These are phyloP conservation scores for Striga hermonthica DNA, from an alignment of 305 asterid species.

Conservation along the genomic window DNA sequence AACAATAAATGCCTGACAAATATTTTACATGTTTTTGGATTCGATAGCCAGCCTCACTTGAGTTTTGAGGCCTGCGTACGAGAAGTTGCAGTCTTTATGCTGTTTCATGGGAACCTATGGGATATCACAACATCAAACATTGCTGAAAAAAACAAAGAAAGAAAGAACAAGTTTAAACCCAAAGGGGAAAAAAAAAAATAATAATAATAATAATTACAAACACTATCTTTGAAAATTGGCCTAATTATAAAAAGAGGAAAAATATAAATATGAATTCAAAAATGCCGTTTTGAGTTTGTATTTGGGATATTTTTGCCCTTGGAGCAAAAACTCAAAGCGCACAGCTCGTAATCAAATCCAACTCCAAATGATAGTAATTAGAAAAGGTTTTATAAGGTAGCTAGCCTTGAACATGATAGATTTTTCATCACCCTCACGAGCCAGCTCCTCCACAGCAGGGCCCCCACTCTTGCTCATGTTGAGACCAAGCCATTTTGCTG, in stretches of 20 bases:
- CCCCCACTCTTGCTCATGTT: slow-evolving; percentile 95
- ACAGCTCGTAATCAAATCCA: neutral
- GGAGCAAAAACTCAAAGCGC: neutral
- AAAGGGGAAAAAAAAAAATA: neutral
- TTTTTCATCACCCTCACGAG: slow-evolving; percentile 77
- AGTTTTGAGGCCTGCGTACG: slow-evolving; percentile 96
- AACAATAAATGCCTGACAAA: slow-evolving; percentile 9
- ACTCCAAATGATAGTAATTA: slow-evolving; percentile 2
- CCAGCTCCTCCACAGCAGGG: slow-evolving; percentile 93
- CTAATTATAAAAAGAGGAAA: neutral
- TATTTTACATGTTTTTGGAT: slow-evolving; percentile 68
- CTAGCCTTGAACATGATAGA: slow-evolving; percentile 66
- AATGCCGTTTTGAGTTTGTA: neutral
- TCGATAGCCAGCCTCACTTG: slow-evolving; percentile 95
- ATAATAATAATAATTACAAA: too few relatives aligned
- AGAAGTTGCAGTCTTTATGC: slow-evolving; percentile 93
- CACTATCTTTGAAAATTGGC: neutral
- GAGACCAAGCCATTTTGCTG: slow-evolving; percentile 98
- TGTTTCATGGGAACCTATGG: slow-evolving; percentile 96
- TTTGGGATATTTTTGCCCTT: neutral
- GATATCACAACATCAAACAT: slow-evolving; percentile 33
- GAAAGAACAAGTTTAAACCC: neutral
- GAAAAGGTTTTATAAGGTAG: slow-evolving; percentile 23
- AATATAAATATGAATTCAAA: neutral
- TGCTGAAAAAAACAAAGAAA: too few relatives aligned